Evolutionary conservation across 129 eudicot genomes (phyloP).

Genomic region (Flaveria linearis): DNA sequence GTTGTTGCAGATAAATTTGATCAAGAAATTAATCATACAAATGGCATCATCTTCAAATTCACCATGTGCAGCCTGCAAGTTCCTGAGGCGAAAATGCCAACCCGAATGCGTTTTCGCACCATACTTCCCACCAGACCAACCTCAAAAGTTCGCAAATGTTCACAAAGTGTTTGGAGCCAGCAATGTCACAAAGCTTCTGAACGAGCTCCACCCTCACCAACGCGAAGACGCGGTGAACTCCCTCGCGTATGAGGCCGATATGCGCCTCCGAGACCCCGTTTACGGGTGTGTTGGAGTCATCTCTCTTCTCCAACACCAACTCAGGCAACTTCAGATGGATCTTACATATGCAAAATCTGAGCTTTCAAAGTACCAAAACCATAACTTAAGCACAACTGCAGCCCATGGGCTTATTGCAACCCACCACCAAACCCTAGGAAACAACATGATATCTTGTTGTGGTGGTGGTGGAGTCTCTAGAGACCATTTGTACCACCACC

Average conservation of each 20-base stretch:
- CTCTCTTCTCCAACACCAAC: slow-evolving; percentile 86
- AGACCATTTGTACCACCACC: no score
- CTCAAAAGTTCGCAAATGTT: slow-evolving; percentile 83
- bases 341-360: slow-evolving; percentile 73
- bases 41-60: slow-evolving; percentile 75
- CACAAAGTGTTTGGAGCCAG: slow-evolving; percentile 91
- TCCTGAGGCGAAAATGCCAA: slow-evolving; percentile 76
- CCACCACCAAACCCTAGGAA: slow-evolving; percentile 44
- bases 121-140: slow-evolving; percentile 87
- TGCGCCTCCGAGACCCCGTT: slow-evolving; percentile 85
- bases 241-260: slow-evolving; percentile 82
- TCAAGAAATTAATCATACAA: not conserved
- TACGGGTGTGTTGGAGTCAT: slow-evolving; percentile 93
- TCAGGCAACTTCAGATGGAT: slow-evolving; percentile 76
- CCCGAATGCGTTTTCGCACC: slow-evolving; percentile 91
- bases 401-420: slow-evolving; percentile 40
- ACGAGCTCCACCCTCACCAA: slow-evolving; percentile 84
- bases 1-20: slow-evolving; percentile 21
- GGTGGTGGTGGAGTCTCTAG: no score
- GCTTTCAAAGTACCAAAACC: slow-evolving; percentile 76
- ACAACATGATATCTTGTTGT: no score
- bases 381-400: not conserved
- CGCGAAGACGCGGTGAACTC: slow-evolving; percentile 87
- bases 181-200: slow-evolving; percentile 79
- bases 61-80: slow-evolving; percentile 93